phyloP scores from a whole-genome alignment of 306 rosid species.

The Quercus robur region DNA sequence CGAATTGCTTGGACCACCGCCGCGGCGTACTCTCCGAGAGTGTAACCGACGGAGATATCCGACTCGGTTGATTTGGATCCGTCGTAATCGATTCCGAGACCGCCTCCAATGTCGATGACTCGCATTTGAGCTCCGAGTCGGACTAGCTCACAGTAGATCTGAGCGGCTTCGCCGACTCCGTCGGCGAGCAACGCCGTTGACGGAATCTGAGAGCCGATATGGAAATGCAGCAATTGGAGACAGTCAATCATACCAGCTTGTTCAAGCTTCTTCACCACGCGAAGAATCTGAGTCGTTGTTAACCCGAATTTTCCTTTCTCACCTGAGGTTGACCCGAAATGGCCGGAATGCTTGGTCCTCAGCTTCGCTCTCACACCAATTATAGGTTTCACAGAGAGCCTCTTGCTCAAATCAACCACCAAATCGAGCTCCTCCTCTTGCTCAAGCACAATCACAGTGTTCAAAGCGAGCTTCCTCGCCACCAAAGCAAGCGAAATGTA shows the following conservation, averaged over 20 bases:
- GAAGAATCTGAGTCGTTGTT: constrained; percentile 62
- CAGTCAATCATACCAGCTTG: constrained; percentile 72
- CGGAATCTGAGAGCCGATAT: constrained; percentile 87
- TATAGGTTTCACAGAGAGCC: constrained; percentile 63
- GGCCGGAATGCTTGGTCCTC: constrained; percentile 82
- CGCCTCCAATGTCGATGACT: constrained; percentile 86
- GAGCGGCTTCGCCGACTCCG: constrained; percentile 81
- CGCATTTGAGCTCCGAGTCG: constrained; percentile 82
- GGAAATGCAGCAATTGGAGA: constrained; percentile 81
- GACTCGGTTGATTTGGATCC: constrained; percentile 76
- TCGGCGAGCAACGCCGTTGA: constrained; percentile 62
- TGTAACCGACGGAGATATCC: constrained; percentile 67
- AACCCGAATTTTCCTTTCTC: constrained; percentile 93
- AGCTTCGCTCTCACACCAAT: constrained; percentile 84
- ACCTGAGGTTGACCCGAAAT: constrained; percentile 81
- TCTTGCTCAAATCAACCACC: constrained; percentile 62
- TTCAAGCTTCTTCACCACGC: constrained; percentile 67
- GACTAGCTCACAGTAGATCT: constrained; percentile 83
- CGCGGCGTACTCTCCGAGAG: constrained; percentile 67
- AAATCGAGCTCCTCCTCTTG: constrained; percentile 82
- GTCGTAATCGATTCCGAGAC: constrained; percentile 81
- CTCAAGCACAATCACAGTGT: constrained; percentile 79
- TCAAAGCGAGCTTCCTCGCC: constrained; percentile 66
- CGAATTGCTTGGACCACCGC: constrained; percentile 65
- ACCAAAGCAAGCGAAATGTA: constrained; percentile 71